Percentiles rank a stretch among this genome's conserved stretches.
Evolutionary conservation across 1,284 basidiomycete species (phyloP).

Genomic region (Inonotus obliquus): DNA sequence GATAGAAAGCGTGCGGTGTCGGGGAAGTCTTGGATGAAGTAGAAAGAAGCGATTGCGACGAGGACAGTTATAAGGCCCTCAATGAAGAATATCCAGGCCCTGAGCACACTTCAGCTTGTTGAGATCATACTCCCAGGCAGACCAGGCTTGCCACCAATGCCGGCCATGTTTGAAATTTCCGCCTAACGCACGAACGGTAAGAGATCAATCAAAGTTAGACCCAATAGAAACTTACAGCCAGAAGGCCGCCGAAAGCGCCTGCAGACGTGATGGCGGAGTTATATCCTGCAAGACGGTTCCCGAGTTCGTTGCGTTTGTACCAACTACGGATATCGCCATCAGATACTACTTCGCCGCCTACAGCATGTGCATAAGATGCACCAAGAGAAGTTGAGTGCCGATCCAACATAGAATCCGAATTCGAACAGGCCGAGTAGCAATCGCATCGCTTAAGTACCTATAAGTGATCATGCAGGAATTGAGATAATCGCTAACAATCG

Average conservation of each 20-base stretch:
- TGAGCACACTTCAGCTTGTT: conserved; percentile 10
- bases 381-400: conserved; percentile 69
- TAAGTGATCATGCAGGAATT: background rate
- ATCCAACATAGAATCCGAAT: conserved; percentile 60
- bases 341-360: background rate
- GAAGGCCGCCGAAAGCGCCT: conserved; percentile 65
- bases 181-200: conserved; percentile 35
- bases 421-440: conserved; percentile 66
- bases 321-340: conserved; percentile 27
- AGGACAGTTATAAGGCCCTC: conserved; percentile 63
- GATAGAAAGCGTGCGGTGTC: conserved; percentile 75
- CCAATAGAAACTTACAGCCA: conserved; percentile 43
- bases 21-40: conserved; percentile 77
- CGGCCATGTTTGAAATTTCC: conserved; percentile 67
- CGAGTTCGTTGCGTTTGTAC: conserved; percentile 69
- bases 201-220: background rate
- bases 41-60: conserved; percentile 60
- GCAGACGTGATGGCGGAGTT: conserved; percentile 70
- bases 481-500: conserved; percentile 35
- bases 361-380: conserved; percentile 30
- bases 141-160: conserved; percentile 55
- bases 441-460: conserved; percentile 57
- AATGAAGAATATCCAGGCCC: conserved; percentile 74
- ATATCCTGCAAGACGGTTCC: conserved; percentile 60
- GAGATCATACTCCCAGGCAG: conserved; percentile 28